These are phyloP conservation scores for Auricularia auricula-judae DNA, from an alignment of 768 basidiomycete species.

Conservation along the genomic window DNA sequence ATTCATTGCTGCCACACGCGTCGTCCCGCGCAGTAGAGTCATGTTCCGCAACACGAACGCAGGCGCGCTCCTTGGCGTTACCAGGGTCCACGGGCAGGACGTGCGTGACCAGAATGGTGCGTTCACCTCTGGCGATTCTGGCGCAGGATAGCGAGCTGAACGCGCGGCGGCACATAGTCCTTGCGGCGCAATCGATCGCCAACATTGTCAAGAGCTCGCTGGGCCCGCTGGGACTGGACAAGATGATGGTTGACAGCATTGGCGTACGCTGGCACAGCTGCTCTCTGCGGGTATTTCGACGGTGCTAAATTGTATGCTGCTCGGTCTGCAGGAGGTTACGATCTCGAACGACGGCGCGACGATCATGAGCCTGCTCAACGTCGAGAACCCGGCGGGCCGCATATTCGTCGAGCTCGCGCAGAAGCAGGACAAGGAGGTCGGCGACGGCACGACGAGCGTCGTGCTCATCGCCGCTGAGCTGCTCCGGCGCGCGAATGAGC, in stretches of 20 bases:
- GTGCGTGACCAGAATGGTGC: constrained; percentile 94
- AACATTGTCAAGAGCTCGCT: constrained; percentile 95
- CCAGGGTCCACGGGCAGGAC: constrained; percentile 89
- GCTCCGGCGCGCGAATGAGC: constrained; percentile 89
- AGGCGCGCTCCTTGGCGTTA: constrained; percentile 88
- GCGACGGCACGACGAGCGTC: constrained; percentile 97
- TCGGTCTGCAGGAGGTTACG: constrained; percentile 72
- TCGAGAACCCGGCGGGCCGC: constrained; percentile 93
- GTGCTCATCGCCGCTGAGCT: constrained; percentile 98
- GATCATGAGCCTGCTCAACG: constrained; percentile 86
- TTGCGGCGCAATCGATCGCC: constrained; percentile 91
- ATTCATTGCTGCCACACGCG: background rate
- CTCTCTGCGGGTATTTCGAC: constrained; percentile 3
- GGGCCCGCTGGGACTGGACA: constrained; percentile 89
- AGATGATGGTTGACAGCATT: constrained; percentile 97
- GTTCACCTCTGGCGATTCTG: constrained; percentile 12
- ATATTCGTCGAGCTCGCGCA: constrained; percentile 98
- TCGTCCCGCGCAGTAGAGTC: constrained; percentile 2
- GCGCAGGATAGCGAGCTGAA: background rate
- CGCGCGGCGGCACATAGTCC: constrained; percentile 40
- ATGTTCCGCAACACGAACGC: constrained; percentile 89
- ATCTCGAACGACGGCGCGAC: constrained; percentile 99
- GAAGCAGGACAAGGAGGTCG: constrained; percentile 99
- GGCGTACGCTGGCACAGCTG: constrained; percentile 49
- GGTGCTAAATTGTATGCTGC: constrained; percentile 9